Percentiles rank a stretch among this genome's conserved stretches.
Conservation (phyloP, 345 rosid genomes). For the Boechera retrofracta region DNA sequence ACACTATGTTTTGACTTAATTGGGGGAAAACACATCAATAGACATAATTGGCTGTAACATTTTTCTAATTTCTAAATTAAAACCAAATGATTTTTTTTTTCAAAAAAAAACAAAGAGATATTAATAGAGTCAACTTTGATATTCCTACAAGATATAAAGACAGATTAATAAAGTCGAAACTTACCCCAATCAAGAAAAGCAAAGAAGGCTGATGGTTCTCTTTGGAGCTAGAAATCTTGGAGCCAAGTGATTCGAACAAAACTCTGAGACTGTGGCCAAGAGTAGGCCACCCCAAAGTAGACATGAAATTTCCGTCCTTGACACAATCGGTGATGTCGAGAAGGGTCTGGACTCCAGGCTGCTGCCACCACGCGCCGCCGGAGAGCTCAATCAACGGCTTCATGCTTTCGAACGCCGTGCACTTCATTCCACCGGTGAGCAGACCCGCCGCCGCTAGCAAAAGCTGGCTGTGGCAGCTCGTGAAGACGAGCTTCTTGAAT, state of each 20-base stretch:
- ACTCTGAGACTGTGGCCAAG: slow-evolving; percentile 49
- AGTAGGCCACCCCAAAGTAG: slow-evolving; percentile 61
- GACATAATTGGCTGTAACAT: too few relatives aligned
- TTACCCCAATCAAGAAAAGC: slow-evolving; percentile 58
- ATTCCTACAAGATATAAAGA: too few relatives aligned
- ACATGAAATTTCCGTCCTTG: slow-evolving; percentile 50
- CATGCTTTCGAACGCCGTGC: slow-evolving; percentile 60
- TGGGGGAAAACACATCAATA: too few relatives aligned
- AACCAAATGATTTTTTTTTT: too few relatives aligned
- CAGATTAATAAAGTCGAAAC: neutral
- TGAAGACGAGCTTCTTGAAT: slow-evolving; percentile 50
- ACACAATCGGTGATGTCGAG: slow-evolving; percentile 53
- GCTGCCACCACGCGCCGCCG: slow-evolving; percentile 60
- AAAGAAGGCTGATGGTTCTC: slow-evolving; percentile 38
- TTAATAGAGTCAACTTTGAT: too few relatives aligned
- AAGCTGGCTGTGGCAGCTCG: slow-evolving; percentile 62
- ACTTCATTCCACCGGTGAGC: slow-evolving; percentile 50
- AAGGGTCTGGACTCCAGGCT: slow-evolving; percentile 40
- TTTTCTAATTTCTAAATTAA: too few relatives aligned
- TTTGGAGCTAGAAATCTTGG: slow-evolving; percentile 34
- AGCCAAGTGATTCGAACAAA: slow-evolving; percentile 55
- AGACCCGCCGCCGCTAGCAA: slow-evolving; percentile 55
- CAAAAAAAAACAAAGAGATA: too few relatives aligned
- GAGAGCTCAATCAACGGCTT: slow-evolving; percentile 57
- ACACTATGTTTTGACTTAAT: too few relatives aligned